phyloP scores from a whole-genome alignment of 805 yeast genomes.

The Candida orba region DNA sequence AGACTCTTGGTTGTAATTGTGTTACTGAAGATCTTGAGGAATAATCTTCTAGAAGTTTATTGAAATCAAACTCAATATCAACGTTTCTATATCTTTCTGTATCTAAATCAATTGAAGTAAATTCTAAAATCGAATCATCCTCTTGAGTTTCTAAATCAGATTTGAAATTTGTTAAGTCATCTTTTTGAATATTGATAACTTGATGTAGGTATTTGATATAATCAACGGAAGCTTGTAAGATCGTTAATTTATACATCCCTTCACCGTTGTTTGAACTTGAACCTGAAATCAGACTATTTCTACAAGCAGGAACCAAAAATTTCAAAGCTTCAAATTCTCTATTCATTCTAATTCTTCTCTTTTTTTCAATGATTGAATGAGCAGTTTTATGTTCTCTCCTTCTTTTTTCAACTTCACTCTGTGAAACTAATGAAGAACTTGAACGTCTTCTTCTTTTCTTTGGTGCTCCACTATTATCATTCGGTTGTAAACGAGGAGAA shows the following conservation, averaged over 20 bases:
- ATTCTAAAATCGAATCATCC: constrained; percentile 34
- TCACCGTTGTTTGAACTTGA: constrained; percentile 27
- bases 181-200: constrained; percentile 43
- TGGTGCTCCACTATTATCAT: constrained; percentile 4
- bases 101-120: constrained; percentile 48
- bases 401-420: constrained; percentile 31
- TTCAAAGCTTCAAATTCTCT: constrained; percentile 78
- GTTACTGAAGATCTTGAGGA: background rate
- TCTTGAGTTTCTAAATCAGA: constrained; percentile 6
- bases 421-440: constrained; percentile 19
- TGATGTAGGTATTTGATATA: constrained; percentile 66
- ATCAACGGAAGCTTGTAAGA: constrained; percentile 76
- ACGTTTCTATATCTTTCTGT: constrained; percentile 54
- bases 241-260: constrained; percentile 75
- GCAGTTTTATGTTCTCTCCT: constrained; percentile 45
- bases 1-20: background rate
- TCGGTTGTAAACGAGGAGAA: constrained; percentile 1
- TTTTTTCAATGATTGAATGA: constrained; percentile 75
- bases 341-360: constrained; percentile 71
- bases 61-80: constrained; percentile 48
- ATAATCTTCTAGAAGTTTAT: constrained; percentile 14
- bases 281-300: constrained; percentile 27
- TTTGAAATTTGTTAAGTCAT: constrained; percentile 29
- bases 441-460: constrained; percentile 22
- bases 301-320: constrained; percentile 71